Evolutionary conservation across 2,329 filamentous ascomycete genomes (phyloP).

Genomic region (Aspergillus neotritici): DNA sequence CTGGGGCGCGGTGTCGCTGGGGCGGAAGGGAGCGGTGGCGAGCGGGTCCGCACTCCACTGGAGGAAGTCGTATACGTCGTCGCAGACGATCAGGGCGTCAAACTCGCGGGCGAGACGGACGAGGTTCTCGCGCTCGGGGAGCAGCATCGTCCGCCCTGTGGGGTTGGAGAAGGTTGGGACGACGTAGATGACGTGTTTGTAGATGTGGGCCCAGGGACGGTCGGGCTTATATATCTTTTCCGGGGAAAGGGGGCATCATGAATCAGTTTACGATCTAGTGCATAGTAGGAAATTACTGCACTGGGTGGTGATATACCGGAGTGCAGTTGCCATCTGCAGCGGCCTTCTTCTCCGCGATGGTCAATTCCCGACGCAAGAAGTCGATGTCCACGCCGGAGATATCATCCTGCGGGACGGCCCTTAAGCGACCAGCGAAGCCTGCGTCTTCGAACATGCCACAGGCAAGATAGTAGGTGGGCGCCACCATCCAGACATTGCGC

Average conservation of each 20-base stretch:
- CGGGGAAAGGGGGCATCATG: neutral
- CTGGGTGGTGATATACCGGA: constrained; percentile 35
- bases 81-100: constrained; percentile 76
- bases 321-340: constrained; percentile 32
- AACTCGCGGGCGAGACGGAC: constrained; percentile 70
- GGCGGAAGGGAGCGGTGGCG: neutral
- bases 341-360: constrained; percentile 45
- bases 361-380: constrained; percentile 50
- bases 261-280: constrained; percentile 1
- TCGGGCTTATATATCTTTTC: constrained; percentile 52
- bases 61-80: constrained; percentile 93
- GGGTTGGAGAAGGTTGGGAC: constrained; percentile 90
- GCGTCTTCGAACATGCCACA: constrained; percentile 80
- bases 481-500: constrained; percentile 69
- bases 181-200: constrained; percentile 80
- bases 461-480: constrained; percentile 78
- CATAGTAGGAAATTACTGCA: neutral
- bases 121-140: constrained; percentile 60
- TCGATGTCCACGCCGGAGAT: constrained; percentile 65
- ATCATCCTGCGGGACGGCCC: constrained; percentile 68
- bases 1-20: constrained; percentile 43
- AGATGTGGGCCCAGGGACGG: constrained; percentile 65
- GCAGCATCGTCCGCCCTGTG: constrained; percentile 73
- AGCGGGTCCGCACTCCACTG: constrained; percentile 60
- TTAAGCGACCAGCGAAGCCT: constrained; percentile 62